Evolutionary conservation across 129 eudicot species (phyloP), one percentile per base, ranked within the genome.

Genomic region (Tanacetum coccineum): DNA sequence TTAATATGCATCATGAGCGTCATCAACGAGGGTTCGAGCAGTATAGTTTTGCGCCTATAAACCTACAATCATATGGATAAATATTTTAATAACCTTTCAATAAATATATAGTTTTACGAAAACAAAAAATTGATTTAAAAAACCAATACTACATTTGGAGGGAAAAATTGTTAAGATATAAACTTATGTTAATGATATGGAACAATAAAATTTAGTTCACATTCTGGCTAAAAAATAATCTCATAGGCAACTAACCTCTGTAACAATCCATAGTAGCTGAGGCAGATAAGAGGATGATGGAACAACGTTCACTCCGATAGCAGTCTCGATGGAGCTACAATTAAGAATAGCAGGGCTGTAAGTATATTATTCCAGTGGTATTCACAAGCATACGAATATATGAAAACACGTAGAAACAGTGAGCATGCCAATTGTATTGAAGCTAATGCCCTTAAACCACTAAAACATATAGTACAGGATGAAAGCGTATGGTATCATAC

Each of bases 1-100:
- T 78, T 78, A 45, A 78, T 69, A 47, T 78, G 73, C 47, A 78
- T 48, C 82, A 78, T 66, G 55, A 78, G 82, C 47, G 67, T 17
- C 65, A 72, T 67, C 39, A 72, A 51, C 12, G 78, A 63, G 1
- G 82, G 78, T n/a, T 61, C 71, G 11, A 42, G 75, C 20, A 50
- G 51, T 15, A 60, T 62, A 26, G 68, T 52, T 22, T 52, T 72
- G 52, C 9, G 50, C 42, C 53, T 26, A 32, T 20, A 73, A 51
- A 78, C 71, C 82, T 78, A 66, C 62, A 70, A 77, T 54, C 53
- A 70, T 53, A 30, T 39, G 42, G 13, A 6, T n/a, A 13, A 40
- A 59, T 15, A 51, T 1, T n/a, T 13, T 17, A 6, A 36, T 15
- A n/a, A 13, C 62, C 42, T 25, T 59, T 14, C 74, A 50, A 10